phyloP scores from a whole-genome alignment of 1,284 basidiomycete genomes.

The Ceraceosorus guamensis region DNA sequence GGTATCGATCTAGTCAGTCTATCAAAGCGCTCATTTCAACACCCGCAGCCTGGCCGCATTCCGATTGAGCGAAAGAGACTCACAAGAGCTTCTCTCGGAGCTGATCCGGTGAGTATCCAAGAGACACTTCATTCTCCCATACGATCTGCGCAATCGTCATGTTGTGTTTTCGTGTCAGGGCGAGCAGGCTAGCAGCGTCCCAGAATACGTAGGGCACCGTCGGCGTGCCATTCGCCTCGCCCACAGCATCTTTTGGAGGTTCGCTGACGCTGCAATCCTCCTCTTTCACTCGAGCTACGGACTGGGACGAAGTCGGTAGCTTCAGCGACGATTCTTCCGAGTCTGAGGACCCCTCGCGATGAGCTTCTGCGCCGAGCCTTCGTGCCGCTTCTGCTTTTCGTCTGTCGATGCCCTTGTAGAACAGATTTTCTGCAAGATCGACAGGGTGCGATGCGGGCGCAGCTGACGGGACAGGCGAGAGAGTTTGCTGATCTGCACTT shows the following conservation, averaged over 20 bases:
- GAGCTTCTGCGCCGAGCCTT: conserved; percentile 31
- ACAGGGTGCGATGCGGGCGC: conserved; percentile 45
- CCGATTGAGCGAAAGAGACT: background rate
- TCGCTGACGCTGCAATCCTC: background rate
- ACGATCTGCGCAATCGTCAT: conserved; percentile 62
- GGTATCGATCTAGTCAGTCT: background rate
- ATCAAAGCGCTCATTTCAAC: too few species aligned
- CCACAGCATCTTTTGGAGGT: background rate
- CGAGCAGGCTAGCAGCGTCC: conserved; percentile 68
- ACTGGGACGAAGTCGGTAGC: too few species aligned
- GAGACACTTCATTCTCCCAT: conserved; percentile 76
- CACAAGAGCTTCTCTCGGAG: conserved; percentile 14
- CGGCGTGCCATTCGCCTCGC: background rate
- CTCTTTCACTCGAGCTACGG: background rate
- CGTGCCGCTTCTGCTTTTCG: conserved; percentile 64
- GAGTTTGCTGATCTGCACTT: background rate
- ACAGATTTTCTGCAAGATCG: conserved; percentile 78
- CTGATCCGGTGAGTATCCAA: conserved; percentile 32
- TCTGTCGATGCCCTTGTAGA: conserved; percentile 78
- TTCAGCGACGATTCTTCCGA: too few species aligned
- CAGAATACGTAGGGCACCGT: conserved; percentile 76
- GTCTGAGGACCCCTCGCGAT: too few species aligned
- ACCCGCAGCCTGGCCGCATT: too few species aligned
- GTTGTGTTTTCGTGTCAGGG: conserved; percentile 73
- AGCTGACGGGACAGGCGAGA: background rate